A percentile compares a stretch with the other conserved stretches of the same genome.
phyloP scores from a whole-genome alignment of 768 basidiomycete genomes.

The Udeniomyces megalosporus region DNA sequence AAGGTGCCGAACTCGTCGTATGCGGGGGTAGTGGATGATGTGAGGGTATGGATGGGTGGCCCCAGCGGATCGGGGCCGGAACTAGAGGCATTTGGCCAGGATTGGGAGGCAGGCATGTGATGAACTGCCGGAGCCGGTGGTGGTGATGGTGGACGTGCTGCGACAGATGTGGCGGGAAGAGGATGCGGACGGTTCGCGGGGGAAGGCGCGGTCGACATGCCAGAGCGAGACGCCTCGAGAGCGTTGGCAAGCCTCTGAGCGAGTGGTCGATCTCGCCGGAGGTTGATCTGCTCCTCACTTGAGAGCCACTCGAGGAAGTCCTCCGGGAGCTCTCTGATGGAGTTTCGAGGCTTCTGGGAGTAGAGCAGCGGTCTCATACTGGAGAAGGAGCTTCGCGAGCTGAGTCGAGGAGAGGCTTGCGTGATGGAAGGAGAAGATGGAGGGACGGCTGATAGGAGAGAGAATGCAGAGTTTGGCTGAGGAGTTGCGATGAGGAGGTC shows the following conservation, averaged over 20 bases:
- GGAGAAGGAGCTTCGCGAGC: conserved; percentile 23
- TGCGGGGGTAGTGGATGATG: background rate
- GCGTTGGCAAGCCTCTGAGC: background rate
- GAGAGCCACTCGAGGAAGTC: conserved; percentile 29
- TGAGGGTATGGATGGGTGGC: background rate
- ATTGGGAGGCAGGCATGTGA: background rate
- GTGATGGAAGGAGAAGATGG: conserved; percentile 16
- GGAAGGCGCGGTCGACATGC: too few species aligned
- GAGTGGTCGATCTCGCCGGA: background rate
- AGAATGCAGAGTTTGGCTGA: conserved; percentile 21
- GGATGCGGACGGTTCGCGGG: background rate
- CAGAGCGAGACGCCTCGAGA: background rate
- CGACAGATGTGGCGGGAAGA: background rate
- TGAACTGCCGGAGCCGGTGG: background rate
- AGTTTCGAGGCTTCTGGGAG: conserved; percentile 14
- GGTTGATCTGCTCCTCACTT: conserved; percentile 3
- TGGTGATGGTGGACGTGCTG: background rate
- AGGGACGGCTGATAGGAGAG: conserved; percentile 15
- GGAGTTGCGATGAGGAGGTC: conserved; percentile 49
- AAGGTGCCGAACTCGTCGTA: background rate
- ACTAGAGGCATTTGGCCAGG: background rate
- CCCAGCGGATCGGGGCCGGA: background rate
- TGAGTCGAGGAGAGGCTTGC: conserved; percentile 16
- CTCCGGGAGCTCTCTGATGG: conserved; percentile 21
- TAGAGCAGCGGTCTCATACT: conserved; percentile 24